These are phyloP conservation scores for Daldinia decipiens DNA, from an alignment of 495 filamentous ascomycete species.

Conservation along the genomic window DNA sequence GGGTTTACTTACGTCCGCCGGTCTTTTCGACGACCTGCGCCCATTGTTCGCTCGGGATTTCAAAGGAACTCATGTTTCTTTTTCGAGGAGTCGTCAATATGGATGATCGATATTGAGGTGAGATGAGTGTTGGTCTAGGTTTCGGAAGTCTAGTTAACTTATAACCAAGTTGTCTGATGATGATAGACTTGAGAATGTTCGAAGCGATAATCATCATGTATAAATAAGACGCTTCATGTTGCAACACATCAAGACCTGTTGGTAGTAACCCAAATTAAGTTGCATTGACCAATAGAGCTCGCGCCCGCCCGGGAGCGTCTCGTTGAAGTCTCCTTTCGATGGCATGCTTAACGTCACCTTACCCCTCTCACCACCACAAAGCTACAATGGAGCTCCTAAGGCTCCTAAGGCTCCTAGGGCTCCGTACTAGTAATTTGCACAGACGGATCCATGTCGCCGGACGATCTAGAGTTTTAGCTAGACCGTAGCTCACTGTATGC, in stretches of 20 bases:
- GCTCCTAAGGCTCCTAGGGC: background rate
- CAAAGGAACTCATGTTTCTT: conserved; percentile 45
- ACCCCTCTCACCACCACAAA: conserved; percentile 40
- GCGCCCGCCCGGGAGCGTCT: conserved; percentile 29
- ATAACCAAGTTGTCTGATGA: background rate
- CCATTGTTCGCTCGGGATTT: conserved; percentile 81
- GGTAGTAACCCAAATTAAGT: conserved; percentile 3
- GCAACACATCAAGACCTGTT: background rate
- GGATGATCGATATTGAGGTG: conserved; percentile 2
- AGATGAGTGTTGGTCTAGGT: conserved; percentile 1
- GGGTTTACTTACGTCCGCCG: conserved; percentile 66
- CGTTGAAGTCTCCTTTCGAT: conserved; percentile 7
- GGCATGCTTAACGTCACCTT: conserved; percentile 43
- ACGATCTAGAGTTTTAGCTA: conserved; percentile 33
- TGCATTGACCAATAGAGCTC: conserved; percentile 4
- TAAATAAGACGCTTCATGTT: background rate
- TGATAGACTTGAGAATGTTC: background rate
- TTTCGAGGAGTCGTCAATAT: background rate
- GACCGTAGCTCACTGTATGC: conserved; percentile 9
- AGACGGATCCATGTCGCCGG: conserved; percentile 19
- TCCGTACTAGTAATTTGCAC: conserved; percentile 6
- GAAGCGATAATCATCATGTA: background rate
- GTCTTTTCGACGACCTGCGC: conserved; percentile 85
- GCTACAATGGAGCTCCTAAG: conserved; percentile 4
- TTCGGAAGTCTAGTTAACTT: conserved; percentile 14